These are phyloP conservation scores for Erodium maritimum DNA, from an alignment of 345 rosid species.

Conservation along the genomic window DNA sequence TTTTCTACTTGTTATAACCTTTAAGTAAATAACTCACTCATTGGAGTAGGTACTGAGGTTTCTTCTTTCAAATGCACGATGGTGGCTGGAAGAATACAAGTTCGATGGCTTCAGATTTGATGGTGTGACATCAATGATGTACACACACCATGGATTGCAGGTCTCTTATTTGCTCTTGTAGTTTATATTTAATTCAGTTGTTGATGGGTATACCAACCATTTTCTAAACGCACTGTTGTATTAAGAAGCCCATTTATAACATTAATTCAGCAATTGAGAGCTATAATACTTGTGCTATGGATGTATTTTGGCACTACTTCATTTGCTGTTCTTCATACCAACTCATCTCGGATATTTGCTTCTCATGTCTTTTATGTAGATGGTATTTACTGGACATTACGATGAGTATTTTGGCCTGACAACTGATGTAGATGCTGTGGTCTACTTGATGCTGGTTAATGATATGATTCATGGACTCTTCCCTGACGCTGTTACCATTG, in stretches of 20 bases:
- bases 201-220: neutral
- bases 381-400: constrained; percentile 83
- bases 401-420: constrained; percentile 77
- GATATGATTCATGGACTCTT: constrained; percentile 87
- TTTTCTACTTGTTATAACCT: too few relatives aligned
- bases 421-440: constrained; percentile 86
- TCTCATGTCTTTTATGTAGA: constrained; percentile 29
- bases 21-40: neutral
- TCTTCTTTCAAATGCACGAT: constrained; percentile 92
- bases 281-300: neutral
- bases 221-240: too few relatives aligned
- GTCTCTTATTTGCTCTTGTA: constrained; percentile 17
- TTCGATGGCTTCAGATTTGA: constrained; percentile 97
- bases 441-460: constrained; percentile 88
- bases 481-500: constrained; percentile 79
- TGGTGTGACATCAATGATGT: constrained; percentile 99
- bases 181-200: neutral
- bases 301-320: too few relatives aligned
- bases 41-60: constrained; percentile 61
- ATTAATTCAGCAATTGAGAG: neutral
- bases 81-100: constrained; percentile 96
- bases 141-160: constrained; percentile 90
- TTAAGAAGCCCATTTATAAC: neutral
- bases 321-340: neutral
- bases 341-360: constrained; percentile 5